These are phyloP conservation scores for Jackrogersella multiformis DNA, from an alignment of 495 filamentous ascomycete species.

Conservation along the genomic window DNA sequence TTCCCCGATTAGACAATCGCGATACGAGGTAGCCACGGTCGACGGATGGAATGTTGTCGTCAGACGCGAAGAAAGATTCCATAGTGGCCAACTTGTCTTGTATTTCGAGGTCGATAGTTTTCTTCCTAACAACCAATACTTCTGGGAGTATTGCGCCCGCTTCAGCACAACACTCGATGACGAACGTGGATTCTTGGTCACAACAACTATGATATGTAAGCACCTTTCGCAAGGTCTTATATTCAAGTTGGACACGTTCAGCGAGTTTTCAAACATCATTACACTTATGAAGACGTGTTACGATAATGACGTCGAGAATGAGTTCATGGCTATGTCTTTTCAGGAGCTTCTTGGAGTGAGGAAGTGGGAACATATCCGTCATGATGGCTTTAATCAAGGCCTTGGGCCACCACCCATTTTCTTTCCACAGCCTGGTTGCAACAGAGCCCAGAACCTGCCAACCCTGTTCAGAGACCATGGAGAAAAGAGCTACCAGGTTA, in stretches of 20 bases:
- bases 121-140: neutral
- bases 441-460: neutral
- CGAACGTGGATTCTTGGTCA: neutral
- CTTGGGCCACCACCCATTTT: neutral
- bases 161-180: neutral
- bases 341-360: neutral
- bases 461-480: neutral
- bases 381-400: neutral
- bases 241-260: neutral
- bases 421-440: neutral
- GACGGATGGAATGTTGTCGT: slow-evolving; percentile 3
- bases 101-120: slow-evolving; percentile 1
- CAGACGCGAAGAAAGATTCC: neutral
- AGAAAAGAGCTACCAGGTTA: neutral
- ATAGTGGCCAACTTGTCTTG: neutral
- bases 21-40: neutral
- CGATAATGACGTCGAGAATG: neutral
- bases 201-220: neutral
- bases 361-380: neutral
- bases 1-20: neutral
- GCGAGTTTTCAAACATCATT: neutral
- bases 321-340: neutral
- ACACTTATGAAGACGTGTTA: neutral
- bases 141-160: neutral
- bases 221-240: neutral